phyloP scores from a whole-genome alignment of 75 land plant species.

The Azolla pinnata region DNA sequence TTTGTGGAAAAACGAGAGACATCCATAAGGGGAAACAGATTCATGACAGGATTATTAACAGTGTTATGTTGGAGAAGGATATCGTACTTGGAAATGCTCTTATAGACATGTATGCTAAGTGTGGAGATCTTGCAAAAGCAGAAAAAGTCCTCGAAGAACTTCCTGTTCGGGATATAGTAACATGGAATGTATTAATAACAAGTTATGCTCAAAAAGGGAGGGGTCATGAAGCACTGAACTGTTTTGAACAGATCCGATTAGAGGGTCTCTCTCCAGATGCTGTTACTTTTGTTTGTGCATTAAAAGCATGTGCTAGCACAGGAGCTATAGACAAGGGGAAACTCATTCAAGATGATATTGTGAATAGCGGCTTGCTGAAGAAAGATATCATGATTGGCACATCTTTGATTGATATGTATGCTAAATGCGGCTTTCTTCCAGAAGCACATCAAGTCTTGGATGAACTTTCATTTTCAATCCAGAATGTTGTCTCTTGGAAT shows the following conservation, averaged over 20 bases:
- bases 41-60: conserved; percentile 13
- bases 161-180: conserved; percentile 10
- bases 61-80: neutral
- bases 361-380: conserved; percentile 16
- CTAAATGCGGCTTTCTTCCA: conserved; percentile 13
- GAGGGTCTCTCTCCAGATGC: conserved; percentile 17
- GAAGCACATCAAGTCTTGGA: conserved; percentile 22
- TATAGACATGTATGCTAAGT: conserved; percentile 23
- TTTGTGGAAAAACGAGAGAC: conserved; percentile 18
- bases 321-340: conserved; percentile 19
- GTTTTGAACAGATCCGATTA: neutral
- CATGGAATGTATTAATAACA: conserved; percentile 26
- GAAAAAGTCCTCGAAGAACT: conserved; percentile 4
- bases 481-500: conserved; percentile 37
- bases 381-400: conserved; percentile 10
- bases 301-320: conserved; percentile 23
- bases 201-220: conserved; percentile 15
- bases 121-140: conserved; percentile 13
- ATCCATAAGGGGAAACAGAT: conserved; percentile 21
- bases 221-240: conserved; percentile 14
- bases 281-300: conserved; percentile 16
- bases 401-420: conserved; percentile 36
- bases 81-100: conserved; percentile 13
- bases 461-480: conserved; percentile 12
- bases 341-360: conserved; percentile 34